These are phyloP conservation scores for Hortaea sp. DNA, from an alignment of 2,329 filamentous ascomycete species.

Conservation along the genomic window DNA sequence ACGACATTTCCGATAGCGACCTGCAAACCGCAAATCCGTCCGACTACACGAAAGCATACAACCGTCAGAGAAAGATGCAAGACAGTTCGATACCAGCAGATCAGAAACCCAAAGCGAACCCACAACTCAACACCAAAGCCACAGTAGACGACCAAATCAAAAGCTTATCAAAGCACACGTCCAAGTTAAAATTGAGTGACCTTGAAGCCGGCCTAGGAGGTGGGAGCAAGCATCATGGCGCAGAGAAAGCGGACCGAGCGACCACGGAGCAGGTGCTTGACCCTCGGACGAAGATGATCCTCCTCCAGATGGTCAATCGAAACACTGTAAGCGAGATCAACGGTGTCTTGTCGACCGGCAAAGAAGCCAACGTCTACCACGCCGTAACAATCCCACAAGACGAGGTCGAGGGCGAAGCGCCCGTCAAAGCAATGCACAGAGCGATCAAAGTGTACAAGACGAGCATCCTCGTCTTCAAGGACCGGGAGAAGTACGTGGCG, in stretches of 20 bases:
- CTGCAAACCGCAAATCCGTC: constrained; percentile 47
- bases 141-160: constrained; percentile 81
- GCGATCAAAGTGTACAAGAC: constrained; percentile 99
- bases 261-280: constrained; percentile 93
- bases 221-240: constrained; percentile 34
- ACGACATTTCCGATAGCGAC: constrained; percentile 53
- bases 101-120: constrained; percentile 60
- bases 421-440: constrained; percentile 51
- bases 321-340: constrained; percentile 84
- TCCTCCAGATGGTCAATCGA: constrained; percentile 91
- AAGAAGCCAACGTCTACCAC: constrained; percentile 97
- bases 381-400: constrained; percentile 54
- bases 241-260: constrained; percentile 73
- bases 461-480: constrained; percentile 93
- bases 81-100: constrained; percentile 39
- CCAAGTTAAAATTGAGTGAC: constrained; percentile 71
- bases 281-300: constrained; percentile 85
- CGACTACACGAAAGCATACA: constrained; percentile 79
- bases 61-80: constrained; percentile 65
- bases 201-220: constrained; percentile 42
- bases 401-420: constrained; percentile 39
- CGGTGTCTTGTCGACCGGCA: constrained; percentile 90
- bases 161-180: constrained; percentile 72
- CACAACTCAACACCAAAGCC: constrained; percentile 68
- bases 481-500: constrained; percentile 88